Base-by-base conservation (phyloP, 2,329 filamentous ascomycete genomes). In the Fusarium albosuccineum region DNA sequence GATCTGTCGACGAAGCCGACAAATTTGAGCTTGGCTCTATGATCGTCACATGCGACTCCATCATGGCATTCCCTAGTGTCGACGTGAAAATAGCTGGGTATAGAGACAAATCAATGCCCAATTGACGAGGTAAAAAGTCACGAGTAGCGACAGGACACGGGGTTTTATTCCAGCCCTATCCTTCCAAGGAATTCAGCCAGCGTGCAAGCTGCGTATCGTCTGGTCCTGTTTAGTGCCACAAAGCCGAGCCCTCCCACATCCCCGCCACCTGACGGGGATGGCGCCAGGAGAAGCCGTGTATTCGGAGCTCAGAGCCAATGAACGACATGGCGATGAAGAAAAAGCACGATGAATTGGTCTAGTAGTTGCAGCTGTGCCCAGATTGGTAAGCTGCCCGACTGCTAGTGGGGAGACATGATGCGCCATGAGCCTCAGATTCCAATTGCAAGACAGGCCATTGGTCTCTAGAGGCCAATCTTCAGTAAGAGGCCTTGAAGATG, bases 31-130 rank as follows among this genome's bases (percentile, higher is more conserved):
- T 46, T n/a, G 48, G 53, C 16, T 62, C 55, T 29, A 36, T 34
- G 46, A 55, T 27, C 2, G 53, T 49, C 27, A 34, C 27, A 36
- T 60, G 62, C 17, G 44, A 53, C 9, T 68, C 62, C 62, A 68
- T 68, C 11, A 27, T 44, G 44, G 17, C 14, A 17, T 34, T 34
- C 17, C 17, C 17, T 5, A 10, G 30, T 33, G 30, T 33, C 10
- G 30, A 33, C 30, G 8, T 22, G 17, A 22, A 22, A 4, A 22
- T 22, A 4, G 17, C 17, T 22, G 17, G 17, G 17, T 22, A 22
- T 22, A 22, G 17, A 22, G 17, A 22, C 17, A 22, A 22, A 22
- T 22, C 17, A 22, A 22, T 22, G 17, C 17, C 17, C 17, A 22
- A 22, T 22, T 22, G 17, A 22, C 17, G 17, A 8, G 44, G 10